Evolutionary conservation across 441 rosid genomes (phyloP), one percentile per base, ranked within the genome.

Genomic region (Codiaeum variegatum): DNA sequence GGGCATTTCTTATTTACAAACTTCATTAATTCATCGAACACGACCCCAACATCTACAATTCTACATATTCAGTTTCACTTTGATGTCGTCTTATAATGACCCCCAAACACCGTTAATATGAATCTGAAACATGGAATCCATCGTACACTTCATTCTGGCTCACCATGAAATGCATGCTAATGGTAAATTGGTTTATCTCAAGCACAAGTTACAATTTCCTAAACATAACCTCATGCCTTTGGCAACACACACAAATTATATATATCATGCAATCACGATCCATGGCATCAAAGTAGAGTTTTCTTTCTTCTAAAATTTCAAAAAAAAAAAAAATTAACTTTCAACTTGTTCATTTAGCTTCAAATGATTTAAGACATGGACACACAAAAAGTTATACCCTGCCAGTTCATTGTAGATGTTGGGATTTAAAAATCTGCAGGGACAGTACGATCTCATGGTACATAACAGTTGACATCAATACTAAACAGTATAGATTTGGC

Each of bases 151-250:
- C 19, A n/a, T 62, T 21, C 67, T 28, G 21, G 56, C 38, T 26
- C 36, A 46, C 13, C 13, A 46, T 44, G 56, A 13, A 28, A 15
- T 60, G 13, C 44, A 40, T 40, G 44, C 44, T 40, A 40, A 40
- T 40, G 44, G 44, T 40, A 40, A 10, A 40, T 40, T 40, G 44
- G 44, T 40, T 40, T 40, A 13, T 40, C 44, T 40, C 44, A 40
- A 40, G 7, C 61, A 16, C 40, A 29, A 2, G 24, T 5, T 61
- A 36, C 40, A 32, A 15, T 0, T 44, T 60, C 9, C 23, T 40
- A 61, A 32, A 38, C n/a, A 40, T 44, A 40, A n/a, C 49, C 69
- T 65, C 54, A 42, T n/a, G n/a, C n/a, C n/a, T n/a, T n/a, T n/a
- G n/a, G n/a, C n/a, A n/a, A n/a, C n/a, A n/a, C n/a, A n/a, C n/a